Evolutionary conservation across 352 stramenopile species (phyloP), one percentile per base, ranked within the genome.

Genomic region (Globisporangium solare): DNA sequence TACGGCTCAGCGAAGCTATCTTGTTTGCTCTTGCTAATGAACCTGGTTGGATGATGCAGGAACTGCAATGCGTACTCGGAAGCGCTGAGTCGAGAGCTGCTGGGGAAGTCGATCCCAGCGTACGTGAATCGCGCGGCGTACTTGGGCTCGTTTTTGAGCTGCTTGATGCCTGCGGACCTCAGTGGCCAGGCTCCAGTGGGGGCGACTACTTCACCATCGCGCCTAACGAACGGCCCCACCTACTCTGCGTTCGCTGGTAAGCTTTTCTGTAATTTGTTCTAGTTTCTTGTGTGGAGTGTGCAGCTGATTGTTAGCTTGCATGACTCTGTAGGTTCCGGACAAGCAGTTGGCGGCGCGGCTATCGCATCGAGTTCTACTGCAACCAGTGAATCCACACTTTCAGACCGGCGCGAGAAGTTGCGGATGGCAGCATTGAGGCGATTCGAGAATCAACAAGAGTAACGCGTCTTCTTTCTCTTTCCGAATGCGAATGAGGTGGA

Each of bases 1-100:
- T 42, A 17, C 13, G 15, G 15, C 4, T 31, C 43, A 7, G 43
- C 22, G 6, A 32, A 31, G 40, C 57, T 21, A 17, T 10, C 51
- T 57, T 35, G 52, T 49, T 32, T 39, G 13, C 7, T 27, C 41
- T 8, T 51, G 40, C 11, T 51, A 6, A 27, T 27, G 24, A 27
- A 27, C 5, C 24, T 27, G 24, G 24, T 2, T 24, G 32, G 6
- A 14, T 5, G 22, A 21, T 27, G 24, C 54, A 70, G 79, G 67
- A 98, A 98, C 70, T 98, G 94, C 75, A 98, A 98, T 71, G 77
- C 94, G 61, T 98, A 97, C 74, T 82, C 89, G 14, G 93, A 98
- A 69, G 88, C 73, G 22, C 64, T 89, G 17, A 90, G 84, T 45
- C 91, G 86, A 55, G 63, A 87, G 46, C 76, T 98, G 24, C 60